Evolutionary conservation across 2,329 filamentous ascomycete species (phyloP).

Genomic region (Penicillium sp.): DNA sequence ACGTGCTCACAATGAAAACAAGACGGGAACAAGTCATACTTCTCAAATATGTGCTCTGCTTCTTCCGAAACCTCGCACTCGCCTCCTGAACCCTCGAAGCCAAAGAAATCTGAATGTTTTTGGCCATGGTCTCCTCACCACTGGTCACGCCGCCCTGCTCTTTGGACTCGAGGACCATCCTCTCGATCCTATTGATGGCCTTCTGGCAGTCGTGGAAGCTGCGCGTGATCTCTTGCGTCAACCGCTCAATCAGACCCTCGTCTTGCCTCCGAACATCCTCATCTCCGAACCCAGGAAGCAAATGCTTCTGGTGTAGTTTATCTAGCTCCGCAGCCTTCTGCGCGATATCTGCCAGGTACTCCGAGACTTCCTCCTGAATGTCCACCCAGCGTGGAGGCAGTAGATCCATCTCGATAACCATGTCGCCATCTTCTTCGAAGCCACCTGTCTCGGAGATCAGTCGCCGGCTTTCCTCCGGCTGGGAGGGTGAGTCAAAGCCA

Average conservation of each 20-base stretch:
- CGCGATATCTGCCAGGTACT: constrained; percentile 76
- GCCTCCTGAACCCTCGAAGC: constrained; percentile 87
- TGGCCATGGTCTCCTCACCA: constrained; percentile 92
- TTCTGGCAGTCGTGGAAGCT: constrained; percentile 88
- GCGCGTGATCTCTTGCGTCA: constrained; percentile 88
- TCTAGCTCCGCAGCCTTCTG: constrained; percentile 82
- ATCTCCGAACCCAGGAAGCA: constrained; percentile 94
- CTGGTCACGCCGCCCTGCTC: constrained; percentile 68
- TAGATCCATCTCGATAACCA: constrained; percentile 97
- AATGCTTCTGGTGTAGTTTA: constrained; percentile 93
- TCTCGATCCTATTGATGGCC: constrained; percentile 83
- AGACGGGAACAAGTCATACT: constrained; percentile 55
- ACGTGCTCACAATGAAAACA: not conserved
- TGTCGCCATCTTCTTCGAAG: constrained; percentile 76
- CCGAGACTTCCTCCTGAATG: constrained; percentile 87
- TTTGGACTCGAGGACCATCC: constrained; percentile 79
- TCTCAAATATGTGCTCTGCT: constrained; percentile 93
- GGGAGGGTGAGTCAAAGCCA: constrained; percentile 63
- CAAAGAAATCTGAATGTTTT: constrained; percentile 90
- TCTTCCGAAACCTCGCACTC: constrained; percentile 91
- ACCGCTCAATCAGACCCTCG: constrained; percentile 82
- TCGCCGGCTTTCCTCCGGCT: constrained; percentile 70
- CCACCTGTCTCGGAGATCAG: constrained; percentile 79
- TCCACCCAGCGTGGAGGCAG: constrained; percentile 95
- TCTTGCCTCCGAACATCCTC: constrained; percentile 85